Base-by-base conservation (phyloP, 2,329 filamentous ascomycete species). In the Chalara sp. region DNA sequence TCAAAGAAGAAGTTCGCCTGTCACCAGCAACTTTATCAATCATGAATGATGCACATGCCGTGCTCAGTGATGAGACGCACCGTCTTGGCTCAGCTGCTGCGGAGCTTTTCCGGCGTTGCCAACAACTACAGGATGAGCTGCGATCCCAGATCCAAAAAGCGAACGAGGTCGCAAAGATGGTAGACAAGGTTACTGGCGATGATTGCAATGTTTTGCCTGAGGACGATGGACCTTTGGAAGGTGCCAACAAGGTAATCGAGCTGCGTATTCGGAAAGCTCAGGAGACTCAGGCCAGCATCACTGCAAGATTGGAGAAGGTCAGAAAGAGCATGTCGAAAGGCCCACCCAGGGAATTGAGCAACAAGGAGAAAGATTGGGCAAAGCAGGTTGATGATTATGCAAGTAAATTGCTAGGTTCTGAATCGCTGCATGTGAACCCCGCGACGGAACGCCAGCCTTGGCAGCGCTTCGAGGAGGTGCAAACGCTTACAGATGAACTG, bases 31-130 rank as follows among this genome's bases (percentile, higher is more conserved):
- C 85, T 2, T 73, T 91, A 13, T 78, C 83, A 56, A 74, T 89
- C 37, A 79, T 92, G 57, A 86, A 84, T 31, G 81, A 87, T 53
- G 81, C 82, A 0, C 87, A 92, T 65, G 82, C 85, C 62, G 72
- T 87, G 5, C 72, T 91, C 5, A 81, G 81, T 55, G 76, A 78
- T 7, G 86, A 91, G 66, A 89, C 85, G 0, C 75, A 85, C 58
- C 75, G 74, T 8, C 74, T 91, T 8, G 85, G 86, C 12, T 71
- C 79, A 42, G 86, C 84, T 1, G 86, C 84, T 1, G 80, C 86
- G 1, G 85, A 89, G 59, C 72, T 91, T 5, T 91, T 90, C 68
- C 75, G 83, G 30, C 77, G 83, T 49, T 88, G 86, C 54, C 78
- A 86, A 58, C 75, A 81, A 44, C 73, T 91, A 30, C 82, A 85